Percentiles rank a stretch among this genome's conserved stretches.
These are phyloP conservation scores for Trichoderma sp. DNA, from an alignment of 2,329 filamentous ascomycete genomes.

Conservation along the genomic window DNA sequence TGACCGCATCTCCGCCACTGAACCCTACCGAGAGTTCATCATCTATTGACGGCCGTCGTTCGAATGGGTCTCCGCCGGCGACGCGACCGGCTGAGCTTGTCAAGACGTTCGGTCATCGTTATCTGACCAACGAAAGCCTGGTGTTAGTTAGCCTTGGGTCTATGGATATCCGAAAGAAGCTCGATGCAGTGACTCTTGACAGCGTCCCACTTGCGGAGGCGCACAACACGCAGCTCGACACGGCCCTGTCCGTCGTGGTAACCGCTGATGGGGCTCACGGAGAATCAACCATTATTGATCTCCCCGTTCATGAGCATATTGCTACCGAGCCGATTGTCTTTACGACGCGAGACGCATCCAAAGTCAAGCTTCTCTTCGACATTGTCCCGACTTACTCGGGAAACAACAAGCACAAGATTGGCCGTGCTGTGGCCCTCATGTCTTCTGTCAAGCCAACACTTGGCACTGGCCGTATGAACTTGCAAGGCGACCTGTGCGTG, in stretches of 20 bases:
- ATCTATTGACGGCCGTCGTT: slow-evolving; percentile 60
- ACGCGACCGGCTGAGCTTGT: slow-evolving; percentile 68
- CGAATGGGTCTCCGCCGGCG: slow-evolving; percentile 46
- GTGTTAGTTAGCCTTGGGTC: slow-evolving; percentile 89
- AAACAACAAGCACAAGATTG: slow-evolving; percentile 81
- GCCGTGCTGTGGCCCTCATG: slow-evolving; percentile 81
- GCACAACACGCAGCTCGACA: slow-evolving; percentile 90
- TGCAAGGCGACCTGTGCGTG: slow-evolving; percentile 89
- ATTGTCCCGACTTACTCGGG: slow-evolving; percentile 94
- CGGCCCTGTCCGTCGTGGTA: slow-evolving; percentile 85
- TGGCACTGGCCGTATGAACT: slow-evolving; percentile 80
- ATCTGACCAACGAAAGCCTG: slow-evolving; percentile 84
- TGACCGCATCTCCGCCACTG: slow-evolving; percentile 21
- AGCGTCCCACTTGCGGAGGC: slow-evolving; percentile 83
- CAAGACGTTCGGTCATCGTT: slow-evolving; percentile 94
- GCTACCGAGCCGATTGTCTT: slow-evolving; percentile 92
- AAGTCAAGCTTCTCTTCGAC: slow-evolving; percentile 89
- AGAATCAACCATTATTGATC: slow-evolving; percentile 83
- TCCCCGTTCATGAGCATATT: slow-evolving; percentile 91
- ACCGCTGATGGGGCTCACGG: slow-evolving; percentile 81
- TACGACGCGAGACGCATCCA: slow-evolving; percentile 69
- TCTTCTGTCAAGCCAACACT: slow-evolving; percentile 80
- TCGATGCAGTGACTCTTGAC: slow-evolving; percentile 80
- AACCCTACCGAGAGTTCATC: slow-evolving; percentile 51
- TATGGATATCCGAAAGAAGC: slow-evolving; percentile 85